A percentile compares a stretch with the other conserved stretches of the same genome.
phyloP scores from a whole-genome alignment of 192 early-diverging fungal genomes.

The Spizellomyces sp. region DNA sequence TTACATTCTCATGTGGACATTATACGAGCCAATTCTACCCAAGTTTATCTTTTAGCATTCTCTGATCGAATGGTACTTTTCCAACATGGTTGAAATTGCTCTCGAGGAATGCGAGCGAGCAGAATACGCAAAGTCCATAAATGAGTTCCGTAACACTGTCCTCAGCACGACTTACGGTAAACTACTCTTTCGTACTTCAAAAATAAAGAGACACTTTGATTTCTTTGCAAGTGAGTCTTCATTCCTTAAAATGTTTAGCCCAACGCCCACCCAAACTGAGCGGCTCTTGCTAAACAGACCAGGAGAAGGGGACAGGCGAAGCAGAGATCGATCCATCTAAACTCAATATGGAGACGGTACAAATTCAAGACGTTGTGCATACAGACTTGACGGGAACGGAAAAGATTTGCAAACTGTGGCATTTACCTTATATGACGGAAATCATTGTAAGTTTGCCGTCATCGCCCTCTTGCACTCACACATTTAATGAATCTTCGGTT shows the following conservation, averaged over 20 bases:
- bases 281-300: not conserved
- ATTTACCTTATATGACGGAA: slow-evolving; percentile 56
- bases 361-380: slow-evolving; percentile 45
- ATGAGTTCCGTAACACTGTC: slow-evolving; percentile 34
- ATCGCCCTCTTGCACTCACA: not conserved
- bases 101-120: slow-evolving; percentile 52
- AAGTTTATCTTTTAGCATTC: slow-evolving; percentile 8
- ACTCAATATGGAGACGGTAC: slow-evolving; percentile 39
- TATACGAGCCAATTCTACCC: not conserved
- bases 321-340: slow-evolving; percentile 27
- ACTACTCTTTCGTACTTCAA: slow-evolving; percentile 46
- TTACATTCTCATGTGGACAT: no score
- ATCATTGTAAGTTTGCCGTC: slow-evolving; percentile 35
- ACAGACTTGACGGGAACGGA: slow-evolving; percentile 26
- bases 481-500: not conserved
- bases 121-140: slow-evolving; percentile 47
- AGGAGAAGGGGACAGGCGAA: slow-evolving; percentile 30
- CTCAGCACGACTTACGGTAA: slow-evolving; percentile 32
- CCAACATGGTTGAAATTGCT: slow-evolving; percentile 48
- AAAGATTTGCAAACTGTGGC: slow-evolving; percentile 50
- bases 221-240: slow-evolving; percentile 33
- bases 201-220: slow-evolving; percentile 39
- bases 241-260: not conserved
- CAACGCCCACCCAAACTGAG: not conserved
- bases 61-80: slow-evolving; percentile 51